phyloP scores from a whole-genome alignment of 441 rosid genomes.

The Isatis lusitanica region DNA sequence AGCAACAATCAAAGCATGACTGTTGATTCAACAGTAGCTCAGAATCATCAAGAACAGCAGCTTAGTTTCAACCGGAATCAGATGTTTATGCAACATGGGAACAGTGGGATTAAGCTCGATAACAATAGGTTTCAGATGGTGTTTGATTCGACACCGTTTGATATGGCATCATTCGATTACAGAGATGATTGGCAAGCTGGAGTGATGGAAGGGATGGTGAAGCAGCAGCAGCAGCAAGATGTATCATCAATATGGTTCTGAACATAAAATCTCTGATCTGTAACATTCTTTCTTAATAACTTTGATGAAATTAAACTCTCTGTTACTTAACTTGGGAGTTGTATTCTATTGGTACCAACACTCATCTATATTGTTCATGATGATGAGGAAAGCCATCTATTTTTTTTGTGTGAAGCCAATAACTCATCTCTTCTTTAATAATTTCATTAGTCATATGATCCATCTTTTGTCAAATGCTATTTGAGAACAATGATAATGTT shows the following conservation, averaged over 20 bases:
- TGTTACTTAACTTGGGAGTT: constrained; percentile 17
- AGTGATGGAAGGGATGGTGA: constrained; percentile 42
- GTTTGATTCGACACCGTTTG: constrained; percentile 51
- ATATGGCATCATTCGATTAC: constrained; percentile 44
- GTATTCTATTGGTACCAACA: constrained; percentile 17
- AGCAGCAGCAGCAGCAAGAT: constrained; percentile 54
- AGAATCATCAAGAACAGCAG: constrained; percentile 41
- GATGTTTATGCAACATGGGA: constrained; percentile 8
- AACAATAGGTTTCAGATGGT: constrained; percentile 19
- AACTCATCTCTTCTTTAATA: constrained; percentile 3
- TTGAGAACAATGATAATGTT: background rate
- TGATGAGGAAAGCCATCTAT: constrained; percentile 27
- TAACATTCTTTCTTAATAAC: constrained; percentile 19
- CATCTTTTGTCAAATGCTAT: background rate
- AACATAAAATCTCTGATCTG: background rate
- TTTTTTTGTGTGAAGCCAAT: background rate
- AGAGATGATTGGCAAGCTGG: constrained; percentile 56
- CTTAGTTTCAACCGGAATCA: constrained; percentile 30
- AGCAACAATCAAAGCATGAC: constrained; percentile 38
- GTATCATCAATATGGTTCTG: constrained; percentile 69
- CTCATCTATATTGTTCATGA: constrained; percentile 26
- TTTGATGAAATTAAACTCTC: background rate
- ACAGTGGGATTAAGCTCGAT: background rate
- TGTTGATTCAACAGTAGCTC: constrained; percentile 19
- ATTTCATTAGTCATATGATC: background rate